Evolutionary conservation across 345 rosid species (phyloP), one percentile per base, ranked within the genome.

Genomic region (Physaria fendleri): DNA sequence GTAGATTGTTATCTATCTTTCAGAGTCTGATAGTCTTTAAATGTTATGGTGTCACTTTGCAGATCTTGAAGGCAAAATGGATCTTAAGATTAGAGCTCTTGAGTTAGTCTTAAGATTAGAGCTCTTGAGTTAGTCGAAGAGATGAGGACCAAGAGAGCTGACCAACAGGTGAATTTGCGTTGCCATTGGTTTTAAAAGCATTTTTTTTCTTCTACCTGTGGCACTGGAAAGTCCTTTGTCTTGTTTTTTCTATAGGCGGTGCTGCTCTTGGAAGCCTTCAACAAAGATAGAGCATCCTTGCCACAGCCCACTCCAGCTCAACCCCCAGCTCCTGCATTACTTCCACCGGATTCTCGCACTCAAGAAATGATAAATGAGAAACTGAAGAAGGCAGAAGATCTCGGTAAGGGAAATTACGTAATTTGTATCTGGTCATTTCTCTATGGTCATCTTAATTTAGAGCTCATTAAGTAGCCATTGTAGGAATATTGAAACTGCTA

Each of bases 331-430:
- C 81, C 91, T 38, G 71, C 85, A 46, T 57, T 87, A 71, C 76
- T 77, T 68, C 68, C 86, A 46, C 91, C 87, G 5, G 97, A 90
- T 85, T 76, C 96, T 50, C 94, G 82, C 34, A 87, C 85, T 4
- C 96, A 90, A 61, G 97, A 90, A 74, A 87, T 90, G 97, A 90
- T 90, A 64, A 90, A 87, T 62, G 96, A 87, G 81, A 90, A 87
- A 77, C 71, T 90, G 62, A 87, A 83, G 81, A 90, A 85, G 78
- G 97, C 97, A 1, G 96, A 90, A 77, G 96, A 90, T 66, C 85
- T 90, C 60, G 97, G 97, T 90, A 65, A 72, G 82, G 25, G 15
- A 6, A 37, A 17, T 12, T 37, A 16, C 37, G 5, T 52, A 52
- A 22, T 52, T 23, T 30, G 8, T 20, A 1, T 51, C 16, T 51